Evolutionary conservation across 805 yeast genomes (phyloP).

Genomic region (Yarrowia sp.): DNA sequence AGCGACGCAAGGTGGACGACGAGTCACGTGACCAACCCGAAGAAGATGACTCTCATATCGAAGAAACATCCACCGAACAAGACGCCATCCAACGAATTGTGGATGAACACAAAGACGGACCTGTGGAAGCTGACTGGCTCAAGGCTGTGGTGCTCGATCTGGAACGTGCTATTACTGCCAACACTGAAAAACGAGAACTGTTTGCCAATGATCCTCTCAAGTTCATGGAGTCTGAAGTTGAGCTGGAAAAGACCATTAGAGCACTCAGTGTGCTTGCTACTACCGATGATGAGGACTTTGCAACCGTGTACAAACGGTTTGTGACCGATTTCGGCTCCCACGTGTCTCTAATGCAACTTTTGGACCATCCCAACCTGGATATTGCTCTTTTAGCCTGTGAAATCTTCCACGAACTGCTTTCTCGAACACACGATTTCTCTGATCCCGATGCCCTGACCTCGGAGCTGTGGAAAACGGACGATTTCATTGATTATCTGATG

Average conservation of each 20-base stretch:
- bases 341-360: neutral
- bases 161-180: slow-evolving; percentile 34
- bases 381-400: slow-evolving; percentile 12
- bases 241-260: slow-evolving; percentile 30
- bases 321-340: neutral
- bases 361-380: slow-evolving; percentile 21
- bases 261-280: slow-evolving; percentile 27
- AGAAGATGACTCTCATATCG: neutral
- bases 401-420: slow-evolving; percentile 1
- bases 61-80: neutral
- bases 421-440: neutral
- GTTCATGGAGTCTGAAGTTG: slow-evolving; percentile 34
- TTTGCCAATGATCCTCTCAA: slow-evolving; percentile 33
- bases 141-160: slow-evolving; percentile 33
- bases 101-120: slow-evolving; percentile 1
- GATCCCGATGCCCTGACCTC: neutral
- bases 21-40: neutral
- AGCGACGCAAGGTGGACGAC: neutral
- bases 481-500: neutral
- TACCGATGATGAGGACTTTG: neutral
- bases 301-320: neutral
- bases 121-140: neutral
- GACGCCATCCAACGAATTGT: neutral
- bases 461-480: neutral
- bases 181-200: slow-evolving; percentile 30